Evolutionary conservation across 768 basidiomycete species (phyloP).

Genomic region (Neoboletus magnificus): DNA sequence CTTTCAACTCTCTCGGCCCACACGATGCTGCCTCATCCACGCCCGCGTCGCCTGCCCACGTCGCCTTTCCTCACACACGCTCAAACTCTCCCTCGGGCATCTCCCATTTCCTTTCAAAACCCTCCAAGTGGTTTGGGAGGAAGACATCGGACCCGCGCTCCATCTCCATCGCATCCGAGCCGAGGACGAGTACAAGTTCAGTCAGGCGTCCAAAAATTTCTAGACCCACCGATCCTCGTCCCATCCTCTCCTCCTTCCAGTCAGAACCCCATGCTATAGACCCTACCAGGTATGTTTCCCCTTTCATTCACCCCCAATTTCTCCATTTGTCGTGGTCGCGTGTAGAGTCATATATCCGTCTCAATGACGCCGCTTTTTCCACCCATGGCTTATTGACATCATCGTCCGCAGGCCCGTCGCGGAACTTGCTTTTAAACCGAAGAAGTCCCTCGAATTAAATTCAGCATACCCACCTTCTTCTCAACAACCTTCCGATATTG

Average conservation of each 20-base stretch:
- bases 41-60: constrained; percentile 34
- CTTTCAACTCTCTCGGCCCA: constrained; percentile 40
- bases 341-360: background rate
- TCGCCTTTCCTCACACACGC: constrained; percentile 44
- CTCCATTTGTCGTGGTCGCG: constrained; percentile 5
- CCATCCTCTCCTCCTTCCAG: constrained; percentile 50
- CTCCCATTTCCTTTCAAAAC: constrained; percentile 61
- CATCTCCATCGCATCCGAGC: constrained; percentile 39
- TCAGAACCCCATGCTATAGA: constrained; percentile 47
- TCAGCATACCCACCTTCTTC: constrained; percentile 31
- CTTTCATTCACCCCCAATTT: background rate
- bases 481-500: constrained; percentile 27
- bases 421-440: constrained; percentile 52
- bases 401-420: constrained; percentile 53
- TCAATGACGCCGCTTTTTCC: constrained; percentile 4
- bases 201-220: constrained; percentile 76
- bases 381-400: constrained; percentile 20
- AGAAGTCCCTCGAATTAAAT: constrained; percentile 44
- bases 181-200: constrained; percentile 48
- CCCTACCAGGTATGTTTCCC: constrained; percentile 49
- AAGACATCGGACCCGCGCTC: constrained; percentile 54
- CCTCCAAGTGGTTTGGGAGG: constrained; percentile 70
- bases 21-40: constrained; percentile 30
- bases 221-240: constrained; percentile 77
- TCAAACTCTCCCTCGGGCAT: constrained; percentile 64